phyloP scores from a whole-genome alignment of 768 basidiomycete genomes.

The Macrocybe gigantea region DNA sequence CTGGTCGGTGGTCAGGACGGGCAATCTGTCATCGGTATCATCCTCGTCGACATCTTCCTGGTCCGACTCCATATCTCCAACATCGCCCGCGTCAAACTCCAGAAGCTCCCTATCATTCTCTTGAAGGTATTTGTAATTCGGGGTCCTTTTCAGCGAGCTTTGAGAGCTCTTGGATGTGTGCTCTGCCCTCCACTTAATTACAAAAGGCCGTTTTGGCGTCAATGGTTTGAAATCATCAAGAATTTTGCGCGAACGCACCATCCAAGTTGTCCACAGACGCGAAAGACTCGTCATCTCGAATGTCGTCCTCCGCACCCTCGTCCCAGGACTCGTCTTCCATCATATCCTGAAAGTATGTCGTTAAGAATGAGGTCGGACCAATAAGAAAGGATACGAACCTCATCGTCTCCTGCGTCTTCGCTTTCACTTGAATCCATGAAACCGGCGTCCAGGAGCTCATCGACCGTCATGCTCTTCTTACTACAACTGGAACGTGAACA shows the following conservation, averaged over 20 bases:
- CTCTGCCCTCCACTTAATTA: constrained; percentile 56
- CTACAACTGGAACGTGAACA: constrained; percentile 14
- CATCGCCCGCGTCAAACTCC: constrained; percentile 55
- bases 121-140: constrained; percentile 97
- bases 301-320: constrained; percentile 33
- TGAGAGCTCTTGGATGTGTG: constrained; percentile 77
- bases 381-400: constrained; percentile 9
- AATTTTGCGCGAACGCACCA: constrained; percentile 28
- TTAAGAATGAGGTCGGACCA: neutral
- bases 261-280: constrained; percentile 78
- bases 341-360: constrained; percentile 14
- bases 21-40: constrained; percentile 39
- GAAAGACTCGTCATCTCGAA: constrained; percentile 60
- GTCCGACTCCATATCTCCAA: constrained; percentile 33
- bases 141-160: constrained; percentile 94
- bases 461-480: constrained; percentile 59
- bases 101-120: constrained; percentile 94
- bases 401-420: constrained; percentile 27
- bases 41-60: constrained; percentile 44
- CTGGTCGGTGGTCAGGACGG: constrained; percentile 64
- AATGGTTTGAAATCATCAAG: neutral
- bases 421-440: constrained; percentile 66
- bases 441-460: constrained; percentile 65
- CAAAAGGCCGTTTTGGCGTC: neutral
- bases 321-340: constrained; percentile 16